These are phyloP conservation scores for Cystobasidium tubakii DNA, from an alignment of 768 basidiomycete species.

Conservation along the genomic window DNA sequence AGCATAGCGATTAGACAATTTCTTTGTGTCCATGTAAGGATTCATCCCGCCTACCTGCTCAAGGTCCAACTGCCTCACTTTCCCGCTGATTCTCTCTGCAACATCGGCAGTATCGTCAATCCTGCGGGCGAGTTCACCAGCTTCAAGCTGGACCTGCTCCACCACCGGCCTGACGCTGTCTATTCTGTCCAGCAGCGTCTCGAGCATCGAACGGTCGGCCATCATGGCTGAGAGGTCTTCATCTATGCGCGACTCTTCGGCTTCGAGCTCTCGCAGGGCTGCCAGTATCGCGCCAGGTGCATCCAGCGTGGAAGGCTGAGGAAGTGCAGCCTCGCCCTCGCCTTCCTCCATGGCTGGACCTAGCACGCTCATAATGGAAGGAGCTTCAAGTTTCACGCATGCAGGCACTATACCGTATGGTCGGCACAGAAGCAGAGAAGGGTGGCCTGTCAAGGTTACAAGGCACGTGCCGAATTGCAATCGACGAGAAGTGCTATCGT, in stretches of 20 bases:
- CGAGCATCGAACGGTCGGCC: slow-evolving; percentile 11
- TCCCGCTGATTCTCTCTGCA: slow-evolving; percentile 82
- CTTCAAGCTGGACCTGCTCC: slow-evolving; percentile 37
- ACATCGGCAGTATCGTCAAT: slow-evolving; percentile 40
- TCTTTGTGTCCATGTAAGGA: neutral
- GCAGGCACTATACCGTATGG: neutral
- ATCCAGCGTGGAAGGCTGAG: slow-evolving; percentile 12
- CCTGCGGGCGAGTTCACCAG: slow-evolving; percentile 17
- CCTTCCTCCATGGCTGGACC: slow-evolving; percentile 15
- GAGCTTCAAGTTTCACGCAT: neutral
- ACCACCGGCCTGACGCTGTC: slow-evolving; percentile 38
- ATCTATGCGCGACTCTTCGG: slow-evolving; percentile 35
- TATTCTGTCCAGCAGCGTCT: slow-evolving; percentile 35
- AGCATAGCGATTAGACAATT: neutral
- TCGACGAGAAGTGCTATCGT: neutral
- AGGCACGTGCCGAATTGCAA: neutral
- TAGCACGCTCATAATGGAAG: neutral
- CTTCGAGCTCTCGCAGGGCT: slow-evolving; percentile 31
- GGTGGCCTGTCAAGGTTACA: neutral
- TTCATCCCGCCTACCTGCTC: slow-evolving; percentile 65
- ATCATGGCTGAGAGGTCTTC: slow-evolving; percentile 25
- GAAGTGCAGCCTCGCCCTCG: neutral
- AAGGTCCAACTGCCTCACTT: slow-evolving; percentile 79
- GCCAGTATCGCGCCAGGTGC: slow-evolving; percentile 12
- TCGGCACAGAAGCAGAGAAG: neutral